Evolutionary conservation across 2,329 filamentous ascomycete species (phyloP).

Genomic region (Thielaviopsis ethacetica): DNA sequence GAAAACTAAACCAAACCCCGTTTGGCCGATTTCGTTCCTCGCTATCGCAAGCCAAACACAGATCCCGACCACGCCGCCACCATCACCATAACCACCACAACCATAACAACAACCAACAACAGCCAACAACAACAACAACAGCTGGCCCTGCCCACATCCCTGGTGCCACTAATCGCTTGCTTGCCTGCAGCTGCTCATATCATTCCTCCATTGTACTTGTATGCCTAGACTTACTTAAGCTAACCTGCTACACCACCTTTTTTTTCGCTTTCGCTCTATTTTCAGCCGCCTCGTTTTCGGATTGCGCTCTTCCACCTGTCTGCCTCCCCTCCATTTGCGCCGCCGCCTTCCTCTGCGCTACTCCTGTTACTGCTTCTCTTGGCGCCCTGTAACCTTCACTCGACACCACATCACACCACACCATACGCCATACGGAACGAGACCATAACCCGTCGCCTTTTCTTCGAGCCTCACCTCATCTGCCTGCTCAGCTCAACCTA

Average conservation of each 20-base stretch:
- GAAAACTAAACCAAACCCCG: too few relatives aligned
- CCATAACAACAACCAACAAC: too few relatives aligned
- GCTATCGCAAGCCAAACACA: too few relatives aligned
- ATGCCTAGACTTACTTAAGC: not conserved
- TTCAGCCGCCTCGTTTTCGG: constrained; percentile 5
- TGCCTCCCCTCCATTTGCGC: not conserved
- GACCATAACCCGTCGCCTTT: not conserved
- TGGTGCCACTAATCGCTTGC: too few relatives aligned
- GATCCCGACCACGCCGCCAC: too few relatives aligned
- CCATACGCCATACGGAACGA: not conserved
- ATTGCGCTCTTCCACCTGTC: constrained; percentile 1
- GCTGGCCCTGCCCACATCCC: too few relatives aligned
- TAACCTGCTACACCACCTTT: not conserved
- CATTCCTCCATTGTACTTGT: too few relatives aligned
- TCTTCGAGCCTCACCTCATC: not conserved
- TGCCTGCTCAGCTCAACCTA: not conserved
- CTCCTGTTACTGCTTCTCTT: not conserved
- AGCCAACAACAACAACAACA: too few relatives aligned
- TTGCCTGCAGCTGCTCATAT: too few relatives aligned
- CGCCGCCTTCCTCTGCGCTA: not conserved
- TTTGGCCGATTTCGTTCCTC: too few relatives aligned
- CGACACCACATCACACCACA: not conserved
- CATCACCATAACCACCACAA: too few relatives aligned
- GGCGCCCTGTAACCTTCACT: not conserved
- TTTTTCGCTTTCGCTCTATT: not conserved